A percentile compares a stretch with the other conserved stretches of the same genome.
phyloP scores from a whole-genome alignment of 2,329 filamentous ascomycete genomes.

The Plenodomus lindquistii region DNA sequence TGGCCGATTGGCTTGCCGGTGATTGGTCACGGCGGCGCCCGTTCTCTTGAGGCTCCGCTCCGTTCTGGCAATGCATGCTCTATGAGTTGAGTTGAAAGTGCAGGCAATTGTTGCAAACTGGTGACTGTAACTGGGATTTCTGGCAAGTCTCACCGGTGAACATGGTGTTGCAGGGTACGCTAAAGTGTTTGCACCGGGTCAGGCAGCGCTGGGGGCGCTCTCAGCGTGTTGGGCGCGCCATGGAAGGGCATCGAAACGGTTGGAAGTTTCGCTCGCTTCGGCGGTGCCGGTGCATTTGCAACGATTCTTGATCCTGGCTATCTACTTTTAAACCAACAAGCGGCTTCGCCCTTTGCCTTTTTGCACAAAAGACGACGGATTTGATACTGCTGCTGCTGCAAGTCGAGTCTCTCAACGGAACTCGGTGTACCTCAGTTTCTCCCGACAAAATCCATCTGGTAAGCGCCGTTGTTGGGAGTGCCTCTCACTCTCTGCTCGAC shows the following conservation, averaged over 20 bases:
- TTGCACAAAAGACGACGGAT: conserved; percentile 13
- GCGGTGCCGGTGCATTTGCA: conserved; percentile 37
- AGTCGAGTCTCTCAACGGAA: conserved; percentile 9
- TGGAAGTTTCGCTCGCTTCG: conserved; percentile 43
- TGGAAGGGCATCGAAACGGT: conserved; percentile 41
- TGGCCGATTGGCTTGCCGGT: conserved; percentile 16
- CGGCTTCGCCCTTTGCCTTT: conserved; percentile 21
- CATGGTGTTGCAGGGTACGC: not conserved
- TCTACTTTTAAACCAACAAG: conserved; percentile 40
- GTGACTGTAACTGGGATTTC: too few species aligned
- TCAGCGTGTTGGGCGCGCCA: conserved; percentile 32
- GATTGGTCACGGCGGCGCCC: conserved; percentile 1
- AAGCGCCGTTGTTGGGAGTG: conserved; percentile 15
- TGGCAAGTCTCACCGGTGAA: not conserved
- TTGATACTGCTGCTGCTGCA: conserved; percentile 11
- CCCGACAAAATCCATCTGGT: conserved; percentile 18
- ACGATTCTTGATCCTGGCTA: conserved; percentile 36
- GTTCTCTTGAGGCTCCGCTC: conserved; percentile 3
- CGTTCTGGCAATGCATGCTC: not conserved
- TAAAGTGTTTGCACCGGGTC: conserved; percentile 14
- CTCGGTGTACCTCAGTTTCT: not conserved
- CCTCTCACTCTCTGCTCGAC: conserved; percentile 10
- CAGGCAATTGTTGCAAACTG: too few species aligned
- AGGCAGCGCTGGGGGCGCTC: conserved; percentile 3
- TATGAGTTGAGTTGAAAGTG: not conserved